phyloP scores from a whole-genome alignment of 1,284 basidiomycete genomes.

The Fomitopsis betulina region DNA sequence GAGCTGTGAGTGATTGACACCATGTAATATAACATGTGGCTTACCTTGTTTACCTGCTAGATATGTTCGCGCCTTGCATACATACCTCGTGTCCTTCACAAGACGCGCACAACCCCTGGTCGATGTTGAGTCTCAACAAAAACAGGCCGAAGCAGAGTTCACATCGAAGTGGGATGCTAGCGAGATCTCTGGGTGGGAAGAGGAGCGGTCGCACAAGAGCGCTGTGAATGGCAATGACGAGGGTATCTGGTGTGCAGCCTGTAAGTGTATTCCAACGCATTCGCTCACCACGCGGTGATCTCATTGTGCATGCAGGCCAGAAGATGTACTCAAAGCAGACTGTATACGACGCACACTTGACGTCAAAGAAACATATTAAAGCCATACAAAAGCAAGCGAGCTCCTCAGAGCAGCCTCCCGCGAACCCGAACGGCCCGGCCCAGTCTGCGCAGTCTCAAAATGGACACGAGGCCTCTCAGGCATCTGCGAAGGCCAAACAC shows the following conservation, averaged over 20 bases:
- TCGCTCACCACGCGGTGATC: neutral
- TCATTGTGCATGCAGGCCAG: conserved; percentile 55
- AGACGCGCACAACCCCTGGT: conserved; percentile 85
- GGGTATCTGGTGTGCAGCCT: conserved; percentile 95
- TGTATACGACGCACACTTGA: conserved; percentile 95
- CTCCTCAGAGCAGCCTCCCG: conserved; percentile 43
- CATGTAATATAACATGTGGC: too few relatives aligned
- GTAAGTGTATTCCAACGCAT: conserved; percentile 44
- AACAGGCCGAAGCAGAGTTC: conserved; percentile 67
- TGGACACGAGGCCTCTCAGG: conserved; percentile 25
- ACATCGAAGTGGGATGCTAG: conserved; percentile 76
- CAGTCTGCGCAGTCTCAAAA: conserved; percentile 23
- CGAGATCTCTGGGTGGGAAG: conserved; percentile 77
- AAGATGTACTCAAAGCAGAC: conserved; percentile 96
- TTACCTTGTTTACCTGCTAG: conserved; percentile 32
- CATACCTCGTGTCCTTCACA: conserved; percentile 84
- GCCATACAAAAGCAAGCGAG: conserved; percentile 69
- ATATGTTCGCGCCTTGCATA: conserved; percentile 79
- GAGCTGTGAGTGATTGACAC: conserved; percentile 54
- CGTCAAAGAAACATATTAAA: conserved; percentile 93
- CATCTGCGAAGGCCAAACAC: conserved; percentile 52
- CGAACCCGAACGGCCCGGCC: conserved; percentile 57
- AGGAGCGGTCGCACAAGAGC: conserved; percentile 36
- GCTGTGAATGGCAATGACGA: conserved; percentile 36
- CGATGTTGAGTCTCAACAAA: conserved; percentile 73